Conservation (phyloP, 805 yeast genomes). For the Suhomyces faveliae region DNA sequence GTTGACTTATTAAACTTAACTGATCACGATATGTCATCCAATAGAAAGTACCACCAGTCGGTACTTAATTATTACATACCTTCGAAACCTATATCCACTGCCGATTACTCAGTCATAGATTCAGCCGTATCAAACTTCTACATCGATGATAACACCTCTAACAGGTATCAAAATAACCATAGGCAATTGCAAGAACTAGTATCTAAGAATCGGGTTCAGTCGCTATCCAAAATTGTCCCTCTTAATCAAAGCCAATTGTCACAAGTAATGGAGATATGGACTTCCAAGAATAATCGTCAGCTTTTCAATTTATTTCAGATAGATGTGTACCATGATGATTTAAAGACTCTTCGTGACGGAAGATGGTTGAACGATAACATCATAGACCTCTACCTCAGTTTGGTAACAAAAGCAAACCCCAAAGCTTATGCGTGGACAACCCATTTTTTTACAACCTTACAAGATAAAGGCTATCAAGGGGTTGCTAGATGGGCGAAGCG, state of each 20-base stretch:
- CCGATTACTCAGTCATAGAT: constrained; percentile 28
- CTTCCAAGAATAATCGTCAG: constrained; percentile 17
- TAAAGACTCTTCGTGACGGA: constrained; percentile 66
- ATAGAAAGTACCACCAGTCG: constrained; percentile 22
- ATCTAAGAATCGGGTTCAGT: constrained; percentile 3
- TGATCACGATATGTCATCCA: constrained; percentile 11
- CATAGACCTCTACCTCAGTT: constrained; percentile 74
- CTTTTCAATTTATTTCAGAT: constrained; percentile 44
- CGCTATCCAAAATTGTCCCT: constrained; percentile 15
- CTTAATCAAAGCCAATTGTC: constrained; percentile 28
- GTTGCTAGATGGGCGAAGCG: constrained; percentile 84
- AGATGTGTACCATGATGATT: constrained; percentile 64
- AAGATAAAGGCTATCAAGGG: constrained; percentile 71
- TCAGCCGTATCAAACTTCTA: constrained; percentile 13
- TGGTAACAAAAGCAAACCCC: constrained; percentile 45
- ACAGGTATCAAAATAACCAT: constrained; percentile 13
- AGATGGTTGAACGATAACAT: constrained; percentile 90
- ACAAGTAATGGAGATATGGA: constrained; percentile 36
- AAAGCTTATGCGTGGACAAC: constrained; percentile 76
- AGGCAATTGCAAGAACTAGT: constrained; percentile 4
- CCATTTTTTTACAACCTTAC: constrained; percentile 76
- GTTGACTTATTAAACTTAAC: constrained; percentile 5
- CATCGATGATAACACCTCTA: constrained; percentile 9
- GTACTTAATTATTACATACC: constrained; percentile 13
- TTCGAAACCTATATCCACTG: constrained; percentile 27